A percentile compares a stretch with the other conserved stretches of the same genome.
Conservation (phyloP, 345 rosid species). For the Eucalyptus guilfoylei region DNA sequence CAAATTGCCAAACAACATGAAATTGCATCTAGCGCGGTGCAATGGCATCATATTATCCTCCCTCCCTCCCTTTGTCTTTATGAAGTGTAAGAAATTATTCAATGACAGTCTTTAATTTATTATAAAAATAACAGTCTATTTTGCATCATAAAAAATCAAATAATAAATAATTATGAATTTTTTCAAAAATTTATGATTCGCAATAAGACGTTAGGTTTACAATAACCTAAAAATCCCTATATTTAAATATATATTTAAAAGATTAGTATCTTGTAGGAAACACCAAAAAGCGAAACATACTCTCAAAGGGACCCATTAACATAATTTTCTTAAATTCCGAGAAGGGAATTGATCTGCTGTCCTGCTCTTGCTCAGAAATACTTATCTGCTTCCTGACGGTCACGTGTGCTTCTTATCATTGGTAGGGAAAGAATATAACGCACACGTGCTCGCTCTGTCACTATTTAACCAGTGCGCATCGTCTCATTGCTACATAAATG, state of each 20-base stretch:
- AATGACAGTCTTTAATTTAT: fast-evolving
- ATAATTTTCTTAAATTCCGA: background rate
- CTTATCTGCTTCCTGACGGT: background rate
- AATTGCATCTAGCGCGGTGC: background rate
- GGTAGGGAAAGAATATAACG: background rate
- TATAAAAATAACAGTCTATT: fast-evolving
- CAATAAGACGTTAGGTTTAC: fast-evolving
- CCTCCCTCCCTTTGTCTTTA: background rate
- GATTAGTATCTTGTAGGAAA: background rate
- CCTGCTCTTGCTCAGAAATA: background rate
- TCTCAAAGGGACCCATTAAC: background rate
- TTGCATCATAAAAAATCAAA: too few relatives aligned
- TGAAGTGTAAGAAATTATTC: background rate
- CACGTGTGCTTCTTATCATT: background rate
- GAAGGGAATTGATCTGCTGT: background rate
- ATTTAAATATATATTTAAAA: background rate
- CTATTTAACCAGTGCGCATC: too few relatives aligned
- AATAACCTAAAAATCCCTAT: fast-evolving
- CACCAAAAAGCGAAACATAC: background rate
- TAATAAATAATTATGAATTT: too few relatives aligned
- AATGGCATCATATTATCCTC: fast-evolving
- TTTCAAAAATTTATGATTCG: fast-evolving
- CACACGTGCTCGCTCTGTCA: too few relatives aligned
- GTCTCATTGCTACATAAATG: too few relatives aligned
- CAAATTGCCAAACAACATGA: background rate